Conservation (phyloP, 768 basidiomycete species). For the Mycena indigotica region DNA sequence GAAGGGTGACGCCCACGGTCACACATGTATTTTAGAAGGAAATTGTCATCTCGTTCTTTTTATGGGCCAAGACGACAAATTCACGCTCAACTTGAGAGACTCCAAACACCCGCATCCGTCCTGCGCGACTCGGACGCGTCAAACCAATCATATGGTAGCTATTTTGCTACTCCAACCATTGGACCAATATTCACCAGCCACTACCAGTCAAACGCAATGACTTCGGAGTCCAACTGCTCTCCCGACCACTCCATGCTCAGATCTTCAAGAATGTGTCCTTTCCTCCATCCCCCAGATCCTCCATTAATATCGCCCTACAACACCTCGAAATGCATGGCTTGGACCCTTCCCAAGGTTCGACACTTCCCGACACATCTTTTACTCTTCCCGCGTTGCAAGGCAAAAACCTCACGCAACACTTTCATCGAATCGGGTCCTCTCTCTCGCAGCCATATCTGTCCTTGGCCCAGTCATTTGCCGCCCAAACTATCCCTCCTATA, state of each 20-base stretch:
- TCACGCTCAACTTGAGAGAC: background rate
- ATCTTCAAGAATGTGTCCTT: conserved; percentile 75
- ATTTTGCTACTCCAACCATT: too few relatives aligned
- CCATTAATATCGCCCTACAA: conserved; percentile 73
- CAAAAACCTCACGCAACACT: conserved; percentile 81
- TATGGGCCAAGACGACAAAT: background rate
- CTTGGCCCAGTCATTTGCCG: conserved; percentile 62
- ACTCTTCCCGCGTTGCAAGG: conserved; percentile 86
- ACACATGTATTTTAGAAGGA: background rate
- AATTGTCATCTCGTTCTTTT: background rate
- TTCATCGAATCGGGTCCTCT: conserved; percentile 72
- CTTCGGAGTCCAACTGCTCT: conserved; percentile 92
- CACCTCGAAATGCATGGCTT: conserved; percentile 85
- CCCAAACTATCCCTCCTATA: conserved; percentile 57
- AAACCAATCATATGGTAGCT: conserved; percentile 15
- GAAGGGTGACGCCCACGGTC: background rate
- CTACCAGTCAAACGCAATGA: conserved; percentile 71
- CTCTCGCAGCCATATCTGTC: conserved; percentile 78
- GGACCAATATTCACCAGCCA: too few relatives aligned
- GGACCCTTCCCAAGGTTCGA: conserved; percentile 75
- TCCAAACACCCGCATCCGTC: background rate
- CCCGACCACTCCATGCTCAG: conserved; percentile 76
- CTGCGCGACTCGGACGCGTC: background rate
- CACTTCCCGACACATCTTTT: conserved; percentile 78
- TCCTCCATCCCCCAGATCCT: conserved; percentile 58